Percentiles rank a stretch among this genome's conserved stretches.
Conservation (phyloP, 192 early-diverging fungal species). For the Coemansia guatemalensis region DNA sequence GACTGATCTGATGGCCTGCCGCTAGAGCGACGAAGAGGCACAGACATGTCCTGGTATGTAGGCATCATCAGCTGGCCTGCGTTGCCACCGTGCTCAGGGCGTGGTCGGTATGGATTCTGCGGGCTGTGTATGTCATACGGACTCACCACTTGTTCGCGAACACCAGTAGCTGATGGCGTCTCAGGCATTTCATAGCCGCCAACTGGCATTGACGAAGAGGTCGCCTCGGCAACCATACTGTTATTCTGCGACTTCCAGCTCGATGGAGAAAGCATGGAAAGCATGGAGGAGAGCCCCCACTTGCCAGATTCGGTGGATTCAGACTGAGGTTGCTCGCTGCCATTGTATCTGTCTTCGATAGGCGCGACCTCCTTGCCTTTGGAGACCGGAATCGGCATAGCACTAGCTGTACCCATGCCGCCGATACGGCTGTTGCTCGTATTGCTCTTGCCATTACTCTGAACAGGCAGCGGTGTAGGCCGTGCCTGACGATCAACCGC, state of each 20-base stretch:
- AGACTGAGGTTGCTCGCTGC: conserved; percentile 4
- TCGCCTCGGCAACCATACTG: background rate
- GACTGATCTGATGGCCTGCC: conserved; percentile 8
- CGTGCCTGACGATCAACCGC: conserved; percentile 15
- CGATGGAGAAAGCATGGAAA: conserved; percentile 47
- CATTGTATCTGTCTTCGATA: background rate
- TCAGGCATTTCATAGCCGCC: conserved; percentile 10
- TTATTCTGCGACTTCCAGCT: conserved; percentile 44
- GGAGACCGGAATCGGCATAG: conserved; percentile 22
- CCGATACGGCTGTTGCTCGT: conserved; percentile 3
- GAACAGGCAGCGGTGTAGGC: conserved; percentile 10
- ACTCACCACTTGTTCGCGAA: conserved; percentile 3
- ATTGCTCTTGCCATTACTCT: conserved; percentile 1
- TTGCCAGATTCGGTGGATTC: conserved; percentile 24
- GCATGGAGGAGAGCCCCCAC: conserved; percentile 42
- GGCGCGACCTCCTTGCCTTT: conserved; percentile 11
- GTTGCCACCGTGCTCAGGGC: conserved; percentile 41
- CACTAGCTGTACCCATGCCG: background rate
- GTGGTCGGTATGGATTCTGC: conserved; percentile 50
- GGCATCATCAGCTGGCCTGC: conserved; percentile 39
- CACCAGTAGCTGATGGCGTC: conserved; percentile 16
- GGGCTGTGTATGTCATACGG: conserved; percentile 49
- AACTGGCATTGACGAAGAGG: background rate
- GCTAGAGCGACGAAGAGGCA: conserved; percentile 44
- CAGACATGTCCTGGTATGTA: conserved; percentile 35